Conservation (phyloP, 2,329 filamentous ascomycete genomes). For the Bipolaris bicolor region DNA sequence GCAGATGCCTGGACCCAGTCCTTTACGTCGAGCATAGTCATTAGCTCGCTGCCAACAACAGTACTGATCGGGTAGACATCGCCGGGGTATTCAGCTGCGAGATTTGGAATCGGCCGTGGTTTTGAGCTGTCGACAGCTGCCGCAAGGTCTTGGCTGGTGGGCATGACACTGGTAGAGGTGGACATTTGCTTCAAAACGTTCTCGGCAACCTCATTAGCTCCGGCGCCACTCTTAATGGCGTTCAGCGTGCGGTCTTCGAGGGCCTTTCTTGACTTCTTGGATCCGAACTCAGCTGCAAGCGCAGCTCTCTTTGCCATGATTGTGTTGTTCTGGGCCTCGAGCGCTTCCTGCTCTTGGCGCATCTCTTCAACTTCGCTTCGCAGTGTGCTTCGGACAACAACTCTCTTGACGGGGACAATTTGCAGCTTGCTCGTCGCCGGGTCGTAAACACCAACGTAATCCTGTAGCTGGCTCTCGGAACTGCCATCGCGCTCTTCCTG, state of each 20-base stretch:
- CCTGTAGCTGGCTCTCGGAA: slow-evolving; percentile 59
- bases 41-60: slow-evolving; percentile 71
- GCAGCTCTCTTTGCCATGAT: slow-evolving; percentile 68
- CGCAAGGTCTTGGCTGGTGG: slow-evolving; percentile 69
- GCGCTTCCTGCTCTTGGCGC: slow-evolving; percentile 37
- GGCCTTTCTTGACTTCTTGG: slow-evolving; percentile 83
- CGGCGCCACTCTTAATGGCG: slow-evolving; percentile 60
- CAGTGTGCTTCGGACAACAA: slow-evolving; percentile 60
- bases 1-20: slow-evolving; percentile 76
- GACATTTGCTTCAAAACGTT: slow-evolving; percentile 68
- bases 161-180: slow-evolving; percentile 67
- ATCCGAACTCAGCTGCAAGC: slow-evolving; percentile 80
- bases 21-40: slow-evolving; percentile 70
- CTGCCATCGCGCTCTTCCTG: slow-evolving; percentile 55
- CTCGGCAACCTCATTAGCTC: slow-evolving; percentile 40
- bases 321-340: slow-evolving; percentile 37
- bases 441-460: slow-evolving; percentile 68
- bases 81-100: slow-evolving; percentile 68
- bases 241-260: slow-evolving; percentile 73
- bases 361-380: slow-evolving; percentile 54
- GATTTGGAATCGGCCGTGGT: slow-evolving; percentile 74
- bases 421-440: slow-evolving; percentile 60
- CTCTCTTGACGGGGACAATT: slow-evolving; percentile 58
- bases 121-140: slow-evolving; percentile 70
- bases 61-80: slow-evolving; percentile 74